A percentile compares a stretch with the other conserved stretches of the same genome.
Conservation (phyloP, 2,329 filamentous ascomycete genomes). For the Stenocarpella maydis region DNA sequence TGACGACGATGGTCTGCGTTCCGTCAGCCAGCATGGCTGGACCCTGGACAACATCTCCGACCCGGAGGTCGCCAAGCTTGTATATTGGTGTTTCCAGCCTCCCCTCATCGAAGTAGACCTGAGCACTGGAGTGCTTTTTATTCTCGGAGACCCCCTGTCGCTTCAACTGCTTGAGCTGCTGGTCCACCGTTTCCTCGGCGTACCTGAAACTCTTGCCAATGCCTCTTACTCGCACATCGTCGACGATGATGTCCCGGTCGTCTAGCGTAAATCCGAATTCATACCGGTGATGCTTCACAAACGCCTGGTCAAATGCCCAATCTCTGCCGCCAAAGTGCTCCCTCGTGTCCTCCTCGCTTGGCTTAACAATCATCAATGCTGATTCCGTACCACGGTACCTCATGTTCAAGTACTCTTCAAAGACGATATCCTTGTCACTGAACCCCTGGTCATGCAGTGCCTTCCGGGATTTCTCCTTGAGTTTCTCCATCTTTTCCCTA, state of each 20-base stretch:
- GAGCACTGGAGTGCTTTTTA: conserved; percentile 71
- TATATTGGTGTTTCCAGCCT: conserved; percentile 82
- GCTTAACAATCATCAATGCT: conserved; percentile 87
- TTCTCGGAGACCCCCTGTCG: conserved; percentile 62
- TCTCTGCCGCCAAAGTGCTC: conserved; percentile 69
- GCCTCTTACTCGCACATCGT: conserved; percentile 86
- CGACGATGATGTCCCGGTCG: conserved; percentile 87
- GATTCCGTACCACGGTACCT: conserved; percentile 91
- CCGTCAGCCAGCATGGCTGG: conserved; percentile 88
- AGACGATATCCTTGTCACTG: conserved; percentile 74
- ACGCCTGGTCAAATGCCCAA: conserved; percentile 86
- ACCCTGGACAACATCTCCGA: conserved; percentile 77
- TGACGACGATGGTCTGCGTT: conserved; percentile 91
- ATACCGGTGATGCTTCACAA: conserved; percentile 86
- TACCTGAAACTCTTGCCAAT: conserved; percentile 89
- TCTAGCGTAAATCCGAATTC: conserved; percentile 91
- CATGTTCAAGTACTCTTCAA: conserved; percentile 95
- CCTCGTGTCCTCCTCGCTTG: conserved; percentile 67
- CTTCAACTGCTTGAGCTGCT: conserved; percentile 77
- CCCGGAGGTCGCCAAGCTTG: conserved; percentile 76
- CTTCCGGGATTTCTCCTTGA: conserved; percentile 77
- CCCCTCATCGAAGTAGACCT: conserved; percentile 87
- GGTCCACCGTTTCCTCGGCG: conserved; percentile 81
- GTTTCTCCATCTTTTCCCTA: conserved; percentile 76
- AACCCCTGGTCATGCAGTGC: conserved; percentile 83